Evolutionary conservation across 2,329 filamentous ascomycete species (phyloP), one percentile per base, ranked within the genome.

Genomic region (Aureobasidium sp.): DNA sequence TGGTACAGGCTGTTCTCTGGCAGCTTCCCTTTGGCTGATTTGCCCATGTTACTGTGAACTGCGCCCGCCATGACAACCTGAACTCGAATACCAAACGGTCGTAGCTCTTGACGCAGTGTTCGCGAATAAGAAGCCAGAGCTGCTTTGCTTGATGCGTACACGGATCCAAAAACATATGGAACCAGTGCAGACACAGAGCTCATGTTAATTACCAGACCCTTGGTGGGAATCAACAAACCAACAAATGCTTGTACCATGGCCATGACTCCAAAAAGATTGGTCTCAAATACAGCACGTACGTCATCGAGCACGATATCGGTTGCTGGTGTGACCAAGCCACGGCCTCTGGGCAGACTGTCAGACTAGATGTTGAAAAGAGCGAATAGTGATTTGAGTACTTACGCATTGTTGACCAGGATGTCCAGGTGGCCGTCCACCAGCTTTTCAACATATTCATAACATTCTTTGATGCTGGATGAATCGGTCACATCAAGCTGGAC

Each of bases 101-200:
- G 75, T 12, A 86, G 72, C 67, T 86, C 83, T 24, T 86, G 78
- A 12, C 84, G 77, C 50, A 86, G 70, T 0, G 82, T 84, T 63
- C 85, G 78, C 62, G 78, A 80, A 69, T 82, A 86, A 0, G 78
- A 75, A 68, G 85, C 82, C 39, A 86, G 68, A 0, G 84, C 84
- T 0, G 82, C 84, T 70, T 86, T 86, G 39, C 79, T 81, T 7
- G 82, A 81, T 66, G 83, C 83, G 74, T 87, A 86, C 3, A 73
- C 73, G 43, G 65, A 71, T 24, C 73, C 74, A 63, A 76, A 77
- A 5, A 74, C 75, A 60, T 77, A 77, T 0, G 75, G 72, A 74
- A 77, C 76, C 2, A 78, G 68, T 9, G 69, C 78, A 0, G 78
- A 78, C 26, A 81, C 52, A 7, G 71, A 75, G 0, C 78, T 78